A percentile compares a stretch with the other conserved stretches of the same genome.
Evolutionary conservation across 805 yeast species (phyloP).

Genomic region (Ogataea henricii): DNA sequence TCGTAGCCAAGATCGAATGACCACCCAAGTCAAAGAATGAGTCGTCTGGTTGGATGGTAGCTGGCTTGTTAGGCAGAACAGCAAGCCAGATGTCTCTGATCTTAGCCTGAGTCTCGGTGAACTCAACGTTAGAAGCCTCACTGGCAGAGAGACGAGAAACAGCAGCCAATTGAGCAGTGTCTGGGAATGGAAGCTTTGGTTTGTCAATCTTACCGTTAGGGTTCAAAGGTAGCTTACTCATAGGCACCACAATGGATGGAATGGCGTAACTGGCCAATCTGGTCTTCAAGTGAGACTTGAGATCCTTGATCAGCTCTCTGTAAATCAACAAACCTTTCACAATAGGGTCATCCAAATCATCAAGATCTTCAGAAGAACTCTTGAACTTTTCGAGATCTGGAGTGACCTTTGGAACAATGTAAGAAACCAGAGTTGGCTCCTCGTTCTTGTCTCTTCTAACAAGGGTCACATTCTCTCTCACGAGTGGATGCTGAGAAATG

Average conservation of each 20-base stretch:
- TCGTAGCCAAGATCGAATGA: constrained; percentile 93
- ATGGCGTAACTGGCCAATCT: constrained; percentile 92
- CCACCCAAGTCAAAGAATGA: constrained; percentile 98
- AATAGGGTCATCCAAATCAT: constrained; percentile 59
- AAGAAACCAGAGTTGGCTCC: constrained; percentile 89
- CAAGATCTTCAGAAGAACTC: constrained; percentile 48
- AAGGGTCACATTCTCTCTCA: constrained; percentile 89
- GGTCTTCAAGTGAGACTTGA: constrained; percentile 80
- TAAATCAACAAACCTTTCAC: constrained; percentile 79
- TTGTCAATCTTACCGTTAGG: constrained; percentile 99
- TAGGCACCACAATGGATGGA: constrained; percentile 88
- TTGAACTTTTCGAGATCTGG: constrained; percentile 51
- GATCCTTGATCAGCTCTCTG: constrained; percentile 74
- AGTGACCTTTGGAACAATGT: constrained; percentile 73
- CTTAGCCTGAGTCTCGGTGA: constrained; percentile 64
- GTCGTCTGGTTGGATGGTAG: constrained; percentile 72
- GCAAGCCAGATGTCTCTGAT: constrained; percentile 83
- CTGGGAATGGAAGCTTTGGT: constrained; percentile 95
- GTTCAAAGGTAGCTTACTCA: constrained; percentile 83
- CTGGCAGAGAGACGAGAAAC: constrained; percentile 59
- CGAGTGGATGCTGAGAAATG: constrained; percentile 87
- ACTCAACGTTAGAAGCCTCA: constrained; percentile 50
- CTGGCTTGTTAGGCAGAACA: constrained; percentile 83
- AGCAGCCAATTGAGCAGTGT: constrained; percentile 75
- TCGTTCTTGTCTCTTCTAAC: constrained; percentile 90